Conservation (phyloP, 106 monocot genomes). For the Gastrodia elata region DNA sequence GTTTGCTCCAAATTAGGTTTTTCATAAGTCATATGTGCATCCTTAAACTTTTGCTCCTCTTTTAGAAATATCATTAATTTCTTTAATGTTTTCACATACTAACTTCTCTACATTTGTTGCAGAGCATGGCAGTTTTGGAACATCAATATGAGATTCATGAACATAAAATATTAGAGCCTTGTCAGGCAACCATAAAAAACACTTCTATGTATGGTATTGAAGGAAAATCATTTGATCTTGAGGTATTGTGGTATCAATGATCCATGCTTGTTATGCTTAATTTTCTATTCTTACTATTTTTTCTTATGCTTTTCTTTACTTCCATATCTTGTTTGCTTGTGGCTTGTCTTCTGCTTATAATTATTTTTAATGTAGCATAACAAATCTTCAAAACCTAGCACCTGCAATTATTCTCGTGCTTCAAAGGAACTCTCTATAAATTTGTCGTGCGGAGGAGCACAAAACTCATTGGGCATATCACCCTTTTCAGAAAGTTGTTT, state of each 20-base stretch:
- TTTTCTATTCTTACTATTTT: neutral
- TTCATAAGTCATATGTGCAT: neutral
- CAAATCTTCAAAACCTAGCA: constrained; percentile 13
- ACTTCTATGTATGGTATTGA: constrained; percentile 5
- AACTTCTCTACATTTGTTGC: constrained; percentile 6
- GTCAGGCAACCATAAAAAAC: neutral
- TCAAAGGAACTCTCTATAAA: constrained; percentile 11
- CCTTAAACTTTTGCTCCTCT: neutral
- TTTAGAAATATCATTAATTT: constrained; percentile 3
- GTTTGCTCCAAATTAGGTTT: constrained; percentile 3
- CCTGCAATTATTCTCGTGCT: constrained; percentile 2
- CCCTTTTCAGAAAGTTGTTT: constrained; percentile 3
- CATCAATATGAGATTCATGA: constrained; percentile 6
- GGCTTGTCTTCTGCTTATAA: constrained; percentile 3
- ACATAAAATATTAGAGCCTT: neutral
- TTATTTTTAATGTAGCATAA: constrained; percentile 18
- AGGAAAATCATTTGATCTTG: neutral
- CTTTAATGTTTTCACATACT: constrained; percentile 3
- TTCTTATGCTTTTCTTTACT: constrained; percentile 1
- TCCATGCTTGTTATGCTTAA: neutral
- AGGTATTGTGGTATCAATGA: neutral
- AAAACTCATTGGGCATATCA: constrained; percentile 1
- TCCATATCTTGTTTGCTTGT: neutral
- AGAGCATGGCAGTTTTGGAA: constrained; percentile 8
- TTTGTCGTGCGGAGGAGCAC: constrained; percentile 10